Base-by-base conservation (phyloP, 2,329 filamentous ascomycete genomes). In the Penicillium sp. region DNA sequence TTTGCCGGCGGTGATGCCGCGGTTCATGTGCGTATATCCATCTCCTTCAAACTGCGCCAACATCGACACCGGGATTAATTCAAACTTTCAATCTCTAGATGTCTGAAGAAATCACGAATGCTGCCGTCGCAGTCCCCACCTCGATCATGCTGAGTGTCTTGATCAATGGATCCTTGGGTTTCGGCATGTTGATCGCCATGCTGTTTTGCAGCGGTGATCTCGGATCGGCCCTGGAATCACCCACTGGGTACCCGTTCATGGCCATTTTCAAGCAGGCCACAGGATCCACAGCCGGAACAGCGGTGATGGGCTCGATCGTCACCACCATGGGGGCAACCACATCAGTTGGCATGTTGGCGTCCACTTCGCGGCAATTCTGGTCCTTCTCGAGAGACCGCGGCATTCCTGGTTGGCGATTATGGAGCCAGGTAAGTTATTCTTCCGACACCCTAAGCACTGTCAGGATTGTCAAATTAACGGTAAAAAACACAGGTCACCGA, bases 341-440 rank as follows among this genome's bases (percentile, higher is more conserved):
- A 9, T 67, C 67, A 1, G 66, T 73, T 18, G 70, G 68, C 35
- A 67, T 71, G 58, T 56, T 73, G 4, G 71, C 71, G 3, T 80
- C 82, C 75, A 73, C 67, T 61, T 86, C 56, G 69, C 77, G 65
- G 25, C 63, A 67, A 49, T 62, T 67, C 47, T 67, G 65, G 69
- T 64, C 66, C 8, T 67, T 69, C 25, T 55, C 66, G 15, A 54
- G 66, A 29, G 63, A 69, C 38, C 58, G 62, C 4, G 67, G 63
- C 10, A 56, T 69, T 18, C 67, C 67, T 0, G 60, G 62, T 4
- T 69, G 66, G 62, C 59, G 61, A 18, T 8, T 68, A 3, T 68
- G 65, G 65, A 67, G 65, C 49, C 56, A 60, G 57, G 65, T 68
- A 59, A 27, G 63, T 41, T 18, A 9, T 32, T 9, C 3, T 50